Evolutionary conservation across 805 yeast species (phyloP).

Genomic region (Candida berthetii): DNA sequence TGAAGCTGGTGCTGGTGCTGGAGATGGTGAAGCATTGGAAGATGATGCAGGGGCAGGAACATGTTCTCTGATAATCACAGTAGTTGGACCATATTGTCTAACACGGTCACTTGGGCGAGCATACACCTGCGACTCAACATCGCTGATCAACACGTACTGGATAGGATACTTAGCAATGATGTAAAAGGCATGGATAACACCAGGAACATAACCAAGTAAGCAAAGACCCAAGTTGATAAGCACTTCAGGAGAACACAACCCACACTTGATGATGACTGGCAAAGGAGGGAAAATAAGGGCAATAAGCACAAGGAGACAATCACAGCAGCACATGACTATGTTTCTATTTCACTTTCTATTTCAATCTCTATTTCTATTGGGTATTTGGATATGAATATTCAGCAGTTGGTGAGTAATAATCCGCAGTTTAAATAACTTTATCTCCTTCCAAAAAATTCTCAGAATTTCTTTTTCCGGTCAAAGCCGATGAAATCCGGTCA

Average conservation of each 20-base stretch:
- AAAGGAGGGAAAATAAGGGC: constrained; percentile 75
- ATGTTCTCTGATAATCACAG: constrained; percentile 6
- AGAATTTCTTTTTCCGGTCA: too few species aligned
- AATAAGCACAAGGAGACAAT: constrained; percentile 60
- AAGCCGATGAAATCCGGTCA: too few species aligned
- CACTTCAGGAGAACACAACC: constrained; percentile 64
- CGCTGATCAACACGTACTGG: constrained; percentile 19
- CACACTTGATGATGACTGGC: constrained; percentile 71
- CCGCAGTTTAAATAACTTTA: too few species aligned
- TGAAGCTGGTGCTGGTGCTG: constrained; percentile 5
- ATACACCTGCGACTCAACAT: constrained; percentile 19
- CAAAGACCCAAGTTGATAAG: constrained; percentile 68
- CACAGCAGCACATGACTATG: constrained; percentile 24
- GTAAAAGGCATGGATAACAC: constrained; percentile 72
- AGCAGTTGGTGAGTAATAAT: too few species aligned
- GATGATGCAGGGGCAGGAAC: constrained; percentile 2
- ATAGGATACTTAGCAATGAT: constrained; percentile 69
- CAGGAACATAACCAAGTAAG: constrained; percentile 69
- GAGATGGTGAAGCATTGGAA: constrained; percentile 1
- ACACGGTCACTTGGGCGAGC: neutral
- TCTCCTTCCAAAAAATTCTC: too few species aligned
- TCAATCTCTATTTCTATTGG: too few species aligned
- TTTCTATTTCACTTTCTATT: too few species aligned
- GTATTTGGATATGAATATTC: too few species aligned
- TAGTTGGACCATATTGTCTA: neutral